These are phyloP conservation scores for Beauveria scarabaeidicola DNA, from an alignment of 2,329 filamentous ascomycete genomes.

Conservation along the genomic window DNA sequence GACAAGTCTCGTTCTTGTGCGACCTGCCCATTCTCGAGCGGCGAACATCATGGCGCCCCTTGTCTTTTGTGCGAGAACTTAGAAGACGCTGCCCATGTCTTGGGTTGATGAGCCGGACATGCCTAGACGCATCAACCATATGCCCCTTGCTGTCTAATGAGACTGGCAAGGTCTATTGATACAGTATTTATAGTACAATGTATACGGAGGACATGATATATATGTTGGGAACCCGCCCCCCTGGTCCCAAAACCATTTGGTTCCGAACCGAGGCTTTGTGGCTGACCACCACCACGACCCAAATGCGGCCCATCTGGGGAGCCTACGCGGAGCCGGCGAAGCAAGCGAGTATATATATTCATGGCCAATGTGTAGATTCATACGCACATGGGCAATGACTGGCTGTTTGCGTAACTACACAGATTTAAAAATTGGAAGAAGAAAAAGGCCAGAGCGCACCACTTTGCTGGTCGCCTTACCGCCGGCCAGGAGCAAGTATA, in stretches of 20 bases:
- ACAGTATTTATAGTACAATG: background rate
- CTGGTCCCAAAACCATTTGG: background rate
- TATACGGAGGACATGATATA: background rate
- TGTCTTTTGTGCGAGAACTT: no score
- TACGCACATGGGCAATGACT: background rate
- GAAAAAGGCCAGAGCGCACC: background rate
- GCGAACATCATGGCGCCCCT: no score
- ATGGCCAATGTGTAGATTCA: background rate
- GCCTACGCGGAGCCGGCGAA: background rate
- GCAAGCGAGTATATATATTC: no score
- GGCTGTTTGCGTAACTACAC: no score
- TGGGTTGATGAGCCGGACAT: background rate
- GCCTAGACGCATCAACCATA: no score
- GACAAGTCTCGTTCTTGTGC: background rate
- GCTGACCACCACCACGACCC: background rate
- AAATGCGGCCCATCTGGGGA: background rate
- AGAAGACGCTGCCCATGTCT: background rate
- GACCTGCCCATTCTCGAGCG: background rate
- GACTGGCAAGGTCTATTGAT: no score
- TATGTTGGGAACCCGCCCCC: background rate
- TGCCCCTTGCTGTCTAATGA: no score
- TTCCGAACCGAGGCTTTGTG: background rate
- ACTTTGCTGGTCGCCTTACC: background rate
- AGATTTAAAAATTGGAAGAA: background rate
- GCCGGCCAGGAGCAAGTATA: background rate